These are phyloP conservation scores for Cyclotella kingstonii DNA, from an alignment of 108 stramenopile species.

Conservation along the genomic window DNA sequence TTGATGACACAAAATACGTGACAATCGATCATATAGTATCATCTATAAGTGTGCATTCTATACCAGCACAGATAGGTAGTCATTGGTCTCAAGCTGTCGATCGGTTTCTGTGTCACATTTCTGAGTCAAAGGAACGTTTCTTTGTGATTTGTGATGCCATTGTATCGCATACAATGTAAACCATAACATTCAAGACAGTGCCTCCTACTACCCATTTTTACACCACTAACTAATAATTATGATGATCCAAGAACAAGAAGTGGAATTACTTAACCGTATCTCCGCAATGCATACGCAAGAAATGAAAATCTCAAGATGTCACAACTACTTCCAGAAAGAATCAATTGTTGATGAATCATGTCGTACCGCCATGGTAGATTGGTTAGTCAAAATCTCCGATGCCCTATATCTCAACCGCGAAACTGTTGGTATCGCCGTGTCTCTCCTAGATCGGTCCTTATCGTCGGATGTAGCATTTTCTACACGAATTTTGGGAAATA, in stretches of 20 bases:
- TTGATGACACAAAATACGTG: too few relatives aligned
- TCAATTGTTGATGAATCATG: constrained; percentile 23
- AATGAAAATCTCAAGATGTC: constrained; percentile 1
- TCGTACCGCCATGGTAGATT: constrained; percentile 38
- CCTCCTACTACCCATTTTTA: too few relatives aligned
- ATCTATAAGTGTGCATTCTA: too few relatives aligned
- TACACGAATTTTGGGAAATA: constrained; percentile 6
- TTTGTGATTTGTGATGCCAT: too few relatives aligned
- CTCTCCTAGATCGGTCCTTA: constrained; percentile 43
- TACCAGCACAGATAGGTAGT: too few relatives aligned
- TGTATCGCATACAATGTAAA: too few relatives aligned
- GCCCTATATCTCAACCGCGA: constrained; percentile 42
- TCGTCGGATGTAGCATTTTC: constrained; percentile 16
- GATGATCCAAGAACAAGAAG: constrained; percentile 10
- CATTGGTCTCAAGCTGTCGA: too few relatives aligned
- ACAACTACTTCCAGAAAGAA: constrained; percentile 24
- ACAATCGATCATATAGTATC: too few relatives aligned
- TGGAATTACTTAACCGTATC: constrained; percentile 22
- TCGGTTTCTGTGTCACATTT: too few relatives aligned
- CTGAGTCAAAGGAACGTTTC: too few relatives aligned
- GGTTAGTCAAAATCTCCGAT: constrained; percentile 32
- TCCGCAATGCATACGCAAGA: constrained; percentile 30
- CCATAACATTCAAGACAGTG: too few relatives aligned
- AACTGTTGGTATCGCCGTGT: constrained; percentile 61
- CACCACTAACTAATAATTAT: too few relatives aligned